Percentiles rank a stretch among this genome's conserved stretches.
Conservation (phyloP, 2,329 filamentous ascomycete genomes). For the Mariannaea sp. region DNA sequence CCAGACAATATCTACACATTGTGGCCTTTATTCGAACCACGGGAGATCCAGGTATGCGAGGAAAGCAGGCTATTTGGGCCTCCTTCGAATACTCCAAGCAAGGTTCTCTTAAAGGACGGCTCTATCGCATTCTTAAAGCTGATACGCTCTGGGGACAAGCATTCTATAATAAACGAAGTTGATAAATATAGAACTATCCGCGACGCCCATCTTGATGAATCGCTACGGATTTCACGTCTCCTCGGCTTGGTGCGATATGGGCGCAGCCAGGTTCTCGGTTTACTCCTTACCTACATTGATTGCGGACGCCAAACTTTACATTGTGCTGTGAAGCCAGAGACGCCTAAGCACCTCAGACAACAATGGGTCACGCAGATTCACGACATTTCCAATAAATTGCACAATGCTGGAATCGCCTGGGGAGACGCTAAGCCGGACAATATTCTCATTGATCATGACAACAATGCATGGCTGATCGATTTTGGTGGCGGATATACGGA, state of each 20-base stretch:
- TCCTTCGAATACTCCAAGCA: neutral
- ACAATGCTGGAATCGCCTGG: neutral
- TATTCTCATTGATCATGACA: neutral
- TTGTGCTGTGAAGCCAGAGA: conserved; percentile 9
- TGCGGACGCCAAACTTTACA: conserved; percentile 9
- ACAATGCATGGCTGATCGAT: conserved; percentile 1
- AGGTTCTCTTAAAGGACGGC: conserved; percentile 4
- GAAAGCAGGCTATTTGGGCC: neutral
- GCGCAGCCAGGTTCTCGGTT: conserved; percentile 11
- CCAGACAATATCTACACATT: conserved; percentile 14
- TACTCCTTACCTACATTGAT: conserved; percentile 28
- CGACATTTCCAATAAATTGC: neutral
- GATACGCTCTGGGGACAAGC: conserved; percentile 7
- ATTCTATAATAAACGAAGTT: conserved; percentile 16
- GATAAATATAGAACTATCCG: conserved; percentile 20
- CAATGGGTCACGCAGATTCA: conserved; percentile 17
- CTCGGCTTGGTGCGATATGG: conserved; percentile 8
- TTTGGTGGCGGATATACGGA: conserved; percentile 7
- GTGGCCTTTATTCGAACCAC: conserved; percentile 21
- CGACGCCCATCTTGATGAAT: conserved; percentile 5
- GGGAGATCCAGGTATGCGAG: conserved; percentile 11
- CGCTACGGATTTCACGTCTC: conserved; percentile 20
- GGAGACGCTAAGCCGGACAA: conserved; percentile 3
- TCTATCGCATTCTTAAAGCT: conserved; percentile 21
- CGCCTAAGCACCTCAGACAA: neutral